Percentiles rank a stretch among this genome's conserved stretches.
Conservation (phyloP, 2,329 filamentous ascomycete species). For the Periconia digitata region DNA sequence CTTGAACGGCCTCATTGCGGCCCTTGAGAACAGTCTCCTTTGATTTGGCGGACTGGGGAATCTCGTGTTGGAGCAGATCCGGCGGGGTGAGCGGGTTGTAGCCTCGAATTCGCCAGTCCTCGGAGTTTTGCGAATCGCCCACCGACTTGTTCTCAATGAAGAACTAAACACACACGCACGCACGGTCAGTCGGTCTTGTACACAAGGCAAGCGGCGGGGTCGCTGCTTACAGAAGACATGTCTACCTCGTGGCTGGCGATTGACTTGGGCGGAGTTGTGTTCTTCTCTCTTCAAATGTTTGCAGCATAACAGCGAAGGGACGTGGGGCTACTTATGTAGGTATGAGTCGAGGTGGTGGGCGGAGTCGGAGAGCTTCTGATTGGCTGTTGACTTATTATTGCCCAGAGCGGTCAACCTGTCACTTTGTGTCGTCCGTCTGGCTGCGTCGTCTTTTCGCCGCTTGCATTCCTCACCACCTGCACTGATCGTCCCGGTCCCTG, state of each 20-base stretch:
- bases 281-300: no score
- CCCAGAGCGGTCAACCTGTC: constrained; percentile 11
- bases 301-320: background rate
- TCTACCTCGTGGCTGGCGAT: background rate
- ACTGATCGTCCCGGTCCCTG: background rate
- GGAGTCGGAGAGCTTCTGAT: constrained; percentile 28
- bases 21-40: constrained; percentile 60
- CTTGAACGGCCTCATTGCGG: constrained; percentile 61
- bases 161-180: constrained; percentile 41
- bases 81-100: constrained; percentile 93
- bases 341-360: constrained; percentile 28
- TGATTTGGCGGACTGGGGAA: constrained; percentile 59
- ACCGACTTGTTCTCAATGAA: constrained; percentile 54
- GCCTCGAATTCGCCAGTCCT: constrained; percentile 65
- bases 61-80: constrained; percentile 93
- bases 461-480: constrained; percentile 1
- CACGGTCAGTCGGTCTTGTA: constrained; percentile 22
- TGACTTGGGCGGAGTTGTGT: background rate
- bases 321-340: constrained; percentile 10
- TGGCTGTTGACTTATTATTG: constrained; percentile 21
- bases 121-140: constrained; percentile 51
- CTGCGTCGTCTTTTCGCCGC: background rate
- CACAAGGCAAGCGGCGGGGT: no score
- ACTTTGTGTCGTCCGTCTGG: constrained; percentile 10
- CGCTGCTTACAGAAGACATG: constrained; percentile 30